Percentiles rank a stretch among this genome's conserved stretches.
Evolutionary conservation across 331 rosid species (phyloP).

Genomic region (Phaseolus coccineus): DNA sequence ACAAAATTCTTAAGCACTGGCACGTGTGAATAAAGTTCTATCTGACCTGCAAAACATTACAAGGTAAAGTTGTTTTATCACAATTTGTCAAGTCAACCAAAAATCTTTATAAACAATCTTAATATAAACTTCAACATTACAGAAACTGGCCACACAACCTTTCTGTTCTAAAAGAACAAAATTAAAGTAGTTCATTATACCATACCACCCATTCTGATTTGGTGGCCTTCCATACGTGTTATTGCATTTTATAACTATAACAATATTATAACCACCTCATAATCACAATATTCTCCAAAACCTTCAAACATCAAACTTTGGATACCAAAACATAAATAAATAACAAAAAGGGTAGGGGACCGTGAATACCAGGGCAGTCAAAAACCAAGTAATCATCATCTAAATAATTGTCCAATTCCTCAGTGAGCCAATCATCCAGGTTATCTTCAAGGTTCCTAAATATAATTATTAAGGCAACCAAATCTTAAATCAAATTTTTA

Average conservation of each 20-base stretch:
- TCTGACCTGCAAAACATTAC: slow-evolving; percentile 19
- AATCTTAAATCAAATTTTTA: background rate
- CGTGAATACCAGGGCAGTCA: slow-evolving; percentile 87
- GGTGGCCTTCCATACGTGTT: slow-evolving; percentile 8
- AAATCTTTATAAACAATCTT: slow-evolving; percentile 7
- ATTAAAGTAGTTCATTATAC: background rate
- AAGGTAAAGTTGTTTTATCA: slow-evolving; percentile 24
- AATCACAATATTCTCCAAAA: background rate
- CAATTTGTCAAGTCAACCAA: slow-evolving; percentile 10
- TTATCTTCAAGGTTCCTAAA: slow-evolving; percentile 87
- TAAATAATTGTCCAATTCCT: slow-evolving; percentile 77
- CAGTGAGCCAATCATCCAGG: slow-evolving; percentile 85
- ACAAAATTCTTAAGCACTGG: slow-evolving; percentile 82
- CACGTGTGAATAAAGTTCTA: slow-evolving; percentile 91
- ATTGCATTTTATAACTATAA: background rate
- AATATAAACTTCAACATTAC: background rate
- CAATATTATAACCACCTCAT: slow-evolving; percentile 16
- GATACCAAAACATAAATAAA: background rate
- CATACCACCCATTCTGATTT: slow-evolving; percentile 13
- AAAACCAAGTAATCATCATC: slow-evolving; percentile 94
- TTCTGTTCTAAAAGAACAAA: background rate
- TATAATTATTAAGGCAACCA: slow-evolving; percentile 59
- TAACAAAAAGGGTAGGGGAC: background rate
- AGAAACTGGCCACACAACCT: slow-evolving; percentile 7
- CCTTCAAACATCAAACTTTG: background rate